Evolutionary conservation across 805 yeast genomes (phyloP), one percentile per base, ranked within the genome.

Genomic region (Tetrapisispora nanseiensis): DNA sequence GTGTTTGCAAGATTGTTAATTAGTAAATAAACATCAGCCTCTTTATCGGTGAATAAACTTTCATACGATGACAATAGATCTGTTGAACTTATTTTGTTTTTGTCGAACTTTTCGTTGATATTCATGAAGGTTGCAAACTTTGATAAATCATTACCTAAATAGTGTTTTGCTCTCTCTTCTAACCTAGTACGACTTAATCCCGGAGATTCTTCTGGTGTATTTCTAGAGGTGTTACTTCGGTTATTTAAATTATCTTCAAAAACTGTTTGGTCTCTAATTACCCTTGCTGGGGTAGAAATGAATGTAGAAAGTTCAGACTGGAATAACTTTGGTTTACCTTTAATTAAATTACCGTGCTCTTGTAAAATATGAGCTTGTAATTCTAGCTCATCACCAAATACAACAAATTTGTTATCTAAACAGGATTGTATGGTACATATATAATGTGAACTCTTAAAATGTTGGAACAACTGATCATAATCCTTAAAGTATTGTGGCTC

Each of bases 371-470:
- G 98, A 1, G 94, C 89, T 42, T 83, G 81, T 41, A 92, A 68
- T 51, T 87, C 97, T 42, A 87, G 62, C 41, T 84, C 92, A 47
- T 86, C 90, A 19, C 80, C 74, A 58, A 92, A 92, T 1, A 90
- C 98, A 19, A 92, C 92, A 64, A 92, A 90, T 58, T 85, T 84
- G 61, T 83, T 79, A 43, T 89, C 97, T 37, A 89, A 62, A 64
- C 99, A 92, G 11, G 73, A 55, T 37, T 76, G 84, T 16, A 83
- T 82, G 26, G 73, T 70, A 65, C 99, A 92, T 13, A 78, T 77
- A 61, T 69, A 86, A 62, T 92, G 99, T 33, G 72, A 77, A 4
- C 56, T 60, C 50, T 67, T 70, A 62, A 92, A 92, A 67, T 92
- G 99, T 13, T 68, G 66, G 51, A 78, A 82, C 42, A 92, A 68